Evolutionary conservation across 2,329 filamentous ascomycete species (phyloP).

Genomic region (Botryotinia narcissicola): DNA sequence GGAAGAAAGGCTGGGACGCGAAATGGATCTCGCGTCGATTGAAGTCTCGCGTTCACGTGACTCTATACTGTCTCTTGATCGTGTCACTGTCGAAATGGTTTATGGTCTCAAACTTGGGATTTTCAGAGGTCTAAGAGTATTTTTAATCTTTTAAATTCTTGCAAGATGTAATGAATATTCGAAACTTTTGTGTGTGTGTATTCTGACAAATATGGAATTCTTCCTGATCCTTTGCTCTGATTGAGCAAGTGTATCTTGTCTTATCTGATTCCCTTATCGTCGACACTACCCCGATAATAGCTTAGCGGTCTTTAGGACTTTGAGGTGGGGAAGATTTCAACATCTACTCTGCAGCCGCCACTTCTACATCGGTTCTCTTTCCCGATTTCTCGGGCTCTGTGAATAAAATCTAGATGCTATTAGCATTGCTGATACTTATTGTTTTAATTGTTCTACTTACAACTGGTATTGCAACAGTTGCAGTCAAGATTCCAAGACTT

Average conservation of each 20-base stretch:
- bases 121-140: not conserved
- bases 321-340: not conserved
- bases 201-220: not conserved
- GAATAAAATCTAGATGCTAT: constrained; percentile 6
- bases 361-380: not conserved
- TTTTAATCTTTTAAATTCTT: not conserved
- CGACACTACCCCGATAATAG: not conserved
- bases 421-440: not conserved
- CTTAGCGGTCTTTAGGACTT: not conserved
- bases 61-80: accelerated
- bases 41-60: not conserved
- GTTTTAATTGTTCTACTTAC: not conserved
- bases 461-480: constrained; percentile 15
- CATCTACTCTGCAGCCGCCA: not conserved
- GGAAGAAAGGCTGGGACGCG: not conserved
- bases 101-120: not conserved
- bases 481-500: constrained; percentile 23
- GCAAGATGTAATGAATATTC: not conserved
- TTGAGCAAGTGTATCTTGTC: not conserved
- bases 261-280: not conserved
- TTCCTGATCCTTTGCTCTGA: not conserved
- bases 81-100: not conserved
- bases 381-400: not conserved
- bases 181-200: not conserved
- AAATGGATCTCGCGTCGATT: not conserved